These are phyloP conservation scores for Micractinium conductrix DNA, from an alignment of 139 green algal genomes.

Conservation along the genomic window DNA sequence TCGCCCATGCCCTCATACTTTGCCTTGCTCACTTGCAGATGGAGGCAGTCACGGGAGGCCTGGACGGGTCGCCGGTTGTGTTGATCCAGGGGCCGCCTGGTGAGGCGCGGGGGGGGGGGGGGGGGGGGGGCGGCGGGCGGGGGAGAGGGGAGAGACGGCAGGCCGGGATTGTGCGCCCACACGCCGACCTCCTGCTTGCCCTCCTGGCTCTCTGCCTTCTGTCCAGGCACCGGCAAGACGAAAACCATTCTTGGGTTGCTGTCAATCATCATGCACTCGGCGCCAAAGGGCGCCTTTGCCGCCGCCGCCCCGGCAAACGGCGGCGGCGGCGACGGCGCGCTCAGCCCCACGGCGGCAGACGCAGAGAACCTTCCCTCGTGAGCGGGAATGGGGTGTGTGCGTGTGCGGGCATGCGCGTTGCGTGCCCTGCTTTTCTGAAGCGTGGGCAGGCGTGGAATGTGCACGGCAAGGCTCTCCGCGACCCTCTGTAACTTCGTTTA, in stretches of 20 bases:
- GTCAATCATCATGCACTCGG: conserved; percentile 86
- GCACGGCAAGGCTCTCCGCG: too few species aligned
- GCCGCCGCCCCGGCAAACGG: background rate
- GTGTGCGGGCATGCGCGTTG: too few species aligned
- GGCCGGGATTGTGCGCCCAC: too few species aligned
- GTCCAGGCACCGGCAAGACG: conserved; percentile 86
- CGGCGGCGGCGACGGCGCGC: background rate
- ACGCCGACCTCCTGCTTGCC: background rate
- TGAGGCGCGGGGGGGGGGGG: too few species aligned
- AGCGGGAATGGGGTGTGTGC: too few species aligned
- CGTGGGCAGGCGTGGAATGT: too few species aligned
- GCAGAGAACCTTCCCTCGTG: background rate
- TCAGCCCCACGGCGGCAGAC: background rate
- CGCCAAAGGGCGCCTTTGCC: conserved; percentile 57
- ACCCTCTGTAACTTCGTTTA: too few species aligned
- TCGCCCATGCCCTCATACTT: too few species aligned
- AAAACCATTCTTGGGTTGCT: conserved; percentile 89
- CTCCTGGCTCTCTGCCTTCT: background rate
- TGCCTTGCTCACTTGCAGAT: conserved; percentile 45
- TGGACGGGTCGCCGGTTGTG: conserved; percentile 78
- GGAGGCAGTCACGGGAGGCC: conserved; percentile 67
- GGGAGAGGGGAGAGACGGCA: too few species aligned
- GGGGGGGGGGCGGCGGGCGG: too few species aligned
- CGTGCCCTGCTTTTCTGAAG: too few species aligned
- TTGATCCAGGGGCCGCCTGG: conserved; percentile 82